Conservation (phyloP, 225 moss, liverwort and hornwort genomes). For the Antitrichia curtipendula region DNA sequence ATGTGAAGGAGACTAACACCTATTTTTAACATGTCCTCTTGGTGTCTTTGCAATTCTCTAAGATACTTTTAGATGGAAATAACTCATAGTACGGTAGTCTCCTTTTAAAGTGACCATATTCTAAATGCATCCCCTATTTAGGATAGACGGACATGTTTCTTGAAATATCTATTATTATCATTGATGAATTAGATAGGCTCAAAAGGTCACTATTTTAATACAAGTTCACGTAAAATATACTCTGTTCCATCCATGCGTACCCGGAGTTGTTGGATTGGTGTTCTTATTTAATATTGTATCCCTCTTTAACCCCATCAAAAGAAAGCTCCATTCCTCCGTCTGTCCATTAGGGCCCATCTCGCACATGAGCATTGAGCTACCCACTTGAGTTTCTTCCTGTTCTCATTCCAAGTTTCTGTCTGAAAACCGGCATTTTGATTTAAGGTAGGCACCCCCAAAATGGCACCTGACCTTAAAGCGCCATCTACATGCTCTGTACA, state of each 20-base stretch:
- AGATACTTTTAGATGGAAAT: background rate
- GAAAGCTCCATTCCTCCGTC: background rate
- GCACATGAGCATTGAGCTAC: background rate
- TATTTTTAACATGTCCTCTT: background rate
- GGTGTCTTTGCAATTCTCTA: rapidly evolving
- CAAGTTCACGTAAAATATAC: no score
- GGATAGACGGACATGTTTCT: no score
- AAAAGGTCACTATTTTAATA: no score
- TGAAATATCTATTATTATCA: no score
- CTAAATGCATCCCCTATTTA: no score
- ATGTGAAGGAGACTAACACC: background rate
- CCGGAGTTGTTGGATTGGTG: background rate
- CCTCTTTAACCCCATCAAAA: rapidly evolving
- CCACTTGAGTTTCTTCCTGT: no score
- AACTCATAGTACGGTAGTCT: background rate
- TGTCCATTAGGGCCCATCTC: background rate
- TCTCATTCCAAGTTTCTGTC: background rate
- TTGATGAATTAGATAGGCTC: no score
- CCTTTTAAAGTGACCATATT: no score
- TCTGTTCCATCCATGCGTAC: background rate
- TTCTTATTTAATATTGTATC: background rate
- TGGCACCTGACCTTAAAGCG: no score
- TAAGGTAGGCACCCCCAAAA: no score
- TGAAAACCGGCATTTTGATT: no score
- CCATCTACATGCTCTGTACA: no score